Conservation (phyloP, 805 yeast species). For the Sungouiella thailandica region DNA sequence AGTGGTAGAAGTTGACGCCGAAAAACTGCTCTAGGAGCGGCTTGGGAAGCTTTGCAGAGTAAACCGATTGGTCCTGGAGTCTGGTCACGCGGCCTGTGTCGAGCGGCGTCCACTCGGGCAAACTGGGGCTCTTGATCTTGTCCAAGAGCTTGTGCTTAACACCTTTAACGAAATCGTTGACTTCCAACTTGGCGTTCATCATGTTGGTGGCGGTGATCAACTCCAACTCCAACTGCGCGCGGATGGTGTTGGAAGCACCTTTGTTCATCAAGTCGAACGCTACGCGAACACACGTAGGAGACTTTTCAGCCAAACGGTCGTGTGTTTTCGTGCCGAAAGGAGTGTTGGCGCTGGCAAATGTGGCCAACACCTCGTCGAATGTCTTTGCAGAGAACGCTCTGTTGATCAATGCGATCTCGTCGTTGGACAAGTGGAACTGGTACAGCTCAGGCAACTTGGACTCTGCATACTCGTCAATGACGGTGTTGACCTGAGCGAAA, state of each 20-base stretch:
- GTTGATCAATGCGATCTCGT: constrained; percentile 62
- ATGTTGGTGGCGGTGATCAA: constrained; percentile 67
- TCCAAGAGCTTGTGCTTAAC: constrained; percentile 59
- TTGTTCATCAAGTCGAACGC: constrained; percentile 63
- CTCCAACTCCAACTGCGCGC: constrained; percentile 67
- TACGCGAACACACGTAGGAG: constrained; percentile 75
- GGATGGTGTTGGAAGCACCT: constrained; percentile 54
- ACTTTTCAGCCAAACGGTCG: constrained; percentile 56
- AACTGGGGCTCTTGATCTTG: constrained; percentile 55
- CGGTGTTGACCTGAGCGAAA: constrained; percentile 57
- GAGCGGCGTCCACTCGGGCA: constrained; percentile 35
- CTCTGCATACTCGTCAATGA: constrained; percentile 75
- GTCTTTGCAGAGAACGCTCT: constrained; percentile 52
- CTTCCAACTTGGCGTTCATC: constrained; percentile 52
- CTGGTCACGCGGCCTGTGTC: constrained; percentile 22
- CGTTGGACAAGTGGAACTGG: constrained; percentile 51
- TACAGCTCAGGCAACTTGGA: constrained; percentile 56
- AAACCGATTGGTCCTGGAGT: constrained; percentile 15
- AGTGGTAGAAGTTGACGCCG: constrained; percentile 35
- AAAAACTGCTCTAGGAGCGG: constrained; percentile 38
- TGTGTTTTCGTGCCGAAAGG: constrained; percentile 61
- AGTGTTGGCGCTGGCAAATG: constrained; percentile 50
- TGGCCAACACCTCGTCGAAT: constrained; percentile 52
- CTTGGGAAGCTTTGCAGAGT: constrained; percentile 12
- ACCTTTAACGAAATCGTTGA: constrained; percentile 60